phyloP scores from a whole-genome alignment of 768 basidiomycete species.

The Tulasnella sp. region DNA sequence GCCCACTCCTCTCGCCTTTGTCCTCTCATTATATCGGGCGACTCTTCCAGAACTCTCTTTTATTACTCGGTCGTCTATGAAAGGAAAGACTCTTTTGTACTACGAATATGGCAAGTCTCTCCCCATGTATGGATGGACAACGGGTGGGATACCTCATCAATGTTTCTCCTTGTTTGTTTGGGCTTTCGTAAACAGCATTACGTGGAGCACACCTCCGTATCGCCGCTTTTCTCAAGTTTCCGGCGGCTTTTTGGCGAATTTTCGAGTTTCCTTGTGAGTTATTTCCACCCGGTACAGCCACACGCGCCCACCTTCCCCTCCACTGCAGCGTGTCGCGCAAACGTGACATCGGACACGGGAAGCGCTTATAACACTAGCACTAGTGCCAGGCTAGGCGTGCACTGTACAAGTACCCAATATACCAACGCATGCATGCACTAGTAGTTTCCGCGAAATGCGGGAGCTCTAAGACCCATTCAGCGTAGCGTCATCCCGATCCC shows the following conservation, averaged over 20 bases:
- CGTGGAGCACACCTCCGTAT: not conserved
- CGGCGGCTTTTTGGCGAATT: not conserved
- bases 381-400: too few species aligned
- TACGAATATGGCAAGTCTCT: not conserved
- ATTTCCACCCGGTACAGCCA: too few species aligned
- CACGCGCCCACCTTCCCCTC: too few species aligned
- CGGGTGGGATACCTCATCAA: not conserved
- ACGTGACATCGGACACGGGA: too few species aligned
- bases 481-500: too few species aligned
- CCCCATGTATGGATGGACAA: not conserved
- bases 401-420: too few species aligned
- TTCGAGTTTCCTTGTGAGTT: not conserved
- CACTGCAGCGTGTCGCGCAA: too few species aligned
- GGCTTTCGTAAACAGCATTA: not conserved
- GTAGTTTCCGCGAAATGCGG: too few species aligned
- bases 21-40: not conserved
- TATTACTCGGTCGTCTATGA: not conserved
- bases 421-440: too few species aligned
- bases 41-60: not conserved
- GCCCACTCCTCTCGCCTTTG: not conserved
- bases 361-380: too few species aligned
- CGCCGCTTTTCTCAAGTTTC: not conserved
- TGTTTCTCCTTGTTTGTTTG: not conserved
- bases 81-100: not conserved
- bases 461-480: too few species aligned